phyloP scores from a whole-genome alignment of 2,329 filamentous ascomycete species.

The Sclerotinia borealis region DNA sequence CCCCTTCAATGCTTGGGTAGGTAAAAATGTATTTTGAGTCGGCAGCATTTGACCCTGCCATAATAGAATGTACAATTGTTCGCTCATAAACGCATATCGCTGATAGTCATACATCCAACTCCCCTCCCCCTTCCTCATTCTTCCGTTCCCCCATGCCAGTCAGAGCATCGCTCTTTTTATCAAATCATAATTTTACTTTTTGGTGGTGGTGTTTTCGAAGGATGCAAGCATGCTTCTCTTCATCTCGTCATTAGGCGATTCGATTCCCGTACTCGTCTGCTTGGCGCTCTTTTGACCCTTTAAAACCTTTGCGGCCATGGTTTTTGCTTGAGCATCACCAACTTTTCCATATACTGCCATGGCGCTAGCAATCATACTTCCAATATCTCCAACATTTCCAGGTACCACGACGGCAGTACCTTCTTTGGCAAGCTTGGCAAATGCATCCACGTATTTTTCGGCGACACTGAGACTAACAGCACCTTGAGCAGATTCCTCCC shows the following conservation, averaged over 20 bases:
- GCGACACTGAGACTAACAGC: constrained; percentile 85
- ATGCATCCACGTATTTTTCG: constrained; percentile 97
- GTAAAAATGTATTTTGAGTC: constrained; percentile 1
- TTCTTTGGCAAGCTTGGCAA: constrained; percentile 86
- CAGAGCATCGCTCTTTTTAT: neutral
- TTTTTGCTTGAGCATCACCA: constrained; percentile 68
- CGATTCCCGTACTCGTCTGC: constrained; percentile 21
- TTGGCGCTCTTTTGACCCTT: constrained; percentile 35
- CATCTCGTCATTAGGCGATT: constrained; percentile 36
- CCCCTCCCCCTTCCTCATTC: neutral
- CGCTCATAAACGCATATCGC: constrained; percentile 1
- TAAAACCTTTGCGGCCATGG: constrained; percentile 50
- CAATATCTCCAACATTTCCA: constrained; percentile 93
- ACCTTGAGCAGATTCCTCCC: constrained; percentile 68
- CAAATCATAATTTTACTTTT: constrained; percentile 23
- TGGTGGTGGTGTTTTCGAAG: constrained; percentile 37
- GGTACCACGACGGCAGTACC: constrained; percentile 93
- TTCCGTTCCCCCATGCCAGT: neutral
- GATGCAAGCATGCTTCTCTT: constrained; percentile 43
- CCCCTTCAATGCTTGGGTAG: neutral
- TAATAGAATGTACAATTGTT: constrained; percentile 7
- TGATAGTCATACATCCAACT: constrained; percentile 10
- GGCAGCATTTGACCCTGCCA: constrained; percentile 6
- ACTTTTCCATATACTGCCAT: constrained; percentile 95
- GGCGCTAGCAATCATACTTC: constrained; percentile 92